Evolutionary conservation across 805 yeast genomes (phyloP), one percentile per base, ranked within the genome.

Genomic region (Candida maris): DNA sequence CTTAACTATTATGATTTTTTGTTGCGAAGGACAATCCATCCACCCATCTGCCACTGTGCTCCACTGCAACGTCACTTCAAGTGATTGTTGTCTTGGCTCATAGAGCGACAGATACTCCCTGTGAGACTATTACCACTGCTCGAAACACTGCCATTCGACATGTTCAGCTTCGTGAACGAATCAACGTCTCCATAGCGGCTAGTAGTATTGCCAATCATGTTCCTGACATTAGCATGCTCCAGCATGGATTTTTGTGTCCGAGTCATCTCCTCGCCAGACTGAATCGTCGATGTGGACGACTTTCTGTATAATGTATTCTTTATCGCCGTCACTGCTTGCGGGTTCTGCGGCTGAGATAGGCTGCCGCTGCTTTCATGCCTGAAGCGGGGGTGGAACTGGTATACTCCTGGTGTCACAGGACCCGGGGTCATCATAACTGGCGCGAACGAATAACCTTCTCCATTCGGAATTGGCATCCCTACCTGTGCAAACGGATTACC

Each of bases 111-210:
- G 10, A 44, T 36, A 24, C 48, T 44, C 14, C 44, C 44, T 4
- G 42, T 29, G 30, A 41, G 16, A 29, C 48, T 44, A 16, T 29
- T 32, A 17, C 48, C 48, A 36, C 45, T 44, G 40, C 48, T 44
- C 17, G 41, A 45, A 27, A 41, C 43, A 20, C 45, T 41, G 16
- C 39, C 45, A 29, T 44, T 44, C 24, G 48, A 44, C 30, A 35
- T 32, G 29, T 44, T 44, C 41, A 44, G 17, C 24, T 36, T 40
- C 9, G 43, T 29, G 33, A 44, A 42, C 23, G 49, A 37, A 32
- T 48, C 49, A 19, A 40, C 44, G 19, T 45, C 49, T 10, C 49
- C 49, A 27, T 45, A 48, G 12, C 52, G 42, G 22, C 48, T 43
- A 3, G 49, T 44, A 10, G 49, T 48, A 42, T 48, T 43, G 25